Evolutionary conservation across 768 basidiomycete species (phyloP).

Genomic region (Rhodotorula kratochvilovae): DNA sequence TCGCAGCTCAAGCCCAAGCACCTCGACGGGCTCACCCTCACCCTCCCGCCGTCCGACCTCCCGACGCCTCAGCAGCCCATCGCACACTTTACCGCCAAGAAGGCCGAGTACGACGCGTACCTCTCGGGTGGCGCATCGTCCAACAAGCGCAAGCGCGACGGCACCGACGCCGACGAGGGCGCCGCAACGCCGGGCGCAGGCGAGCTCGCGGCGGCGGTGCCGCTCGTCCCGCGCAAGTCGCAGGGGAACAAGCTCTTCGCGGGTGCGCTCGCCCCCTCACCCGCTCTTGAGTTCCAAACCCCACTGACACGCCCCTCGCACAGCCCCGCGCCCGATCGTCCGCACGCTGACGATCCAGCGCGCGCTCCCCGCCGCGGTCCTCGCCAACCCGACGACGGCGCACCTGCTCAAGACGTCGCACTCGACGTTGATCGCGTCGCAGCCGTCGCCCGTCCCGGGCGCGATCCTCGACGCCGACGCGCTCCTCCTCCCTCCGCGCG

Average conservation of each 20-base stretch:
- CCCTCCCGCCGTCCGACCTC: conserved; percentile 8
- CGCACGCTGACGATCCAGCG: conserved; percentile 29
- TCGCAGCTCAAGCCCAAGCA: conserved; percentile 33
- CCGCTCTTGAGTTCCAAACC: background rate
- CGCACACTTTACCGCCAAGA: conserved; percentile 20
- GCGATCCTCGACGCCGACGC: conserved; percentile 33
- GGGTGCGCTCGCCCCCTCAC: conserved; percentile 2
- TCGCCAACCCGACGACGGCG: conserved; percentile 11
- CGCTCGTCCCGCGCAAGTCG: conserved; percentile 29
- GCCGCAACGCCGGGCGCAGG: background rate
- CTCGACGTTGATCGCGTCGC: conserved; percentile 37
- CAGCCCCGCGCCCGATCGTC: conserved; percentile 35
- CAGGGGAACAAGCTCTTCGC: conserved; percentile 31
- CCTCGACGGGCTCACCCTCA: conserved; percentile 30
- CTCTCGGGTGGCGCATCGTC: background rate
- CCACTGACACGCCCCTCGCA: no score
- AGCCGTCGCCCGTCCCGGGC: conserved; percentile 39
- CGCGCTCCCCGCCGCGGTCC: conserved; percentile 19
- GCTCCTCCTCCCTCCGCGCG: conserved; percentile 14
- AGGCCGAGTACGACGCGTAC: conserved; percentile 25
- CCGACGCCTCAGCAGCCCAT: conserved; percentile 15
- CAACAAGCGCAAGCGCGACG: conserved; percentile 12
- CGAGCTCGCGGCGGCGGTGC: conserved; percentile 23
- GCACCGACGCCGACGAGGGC: background rate
- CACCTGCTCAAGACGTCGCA: conserved; percentile 13